Conservation (phyloP, 139 green algal species). For the Edaphochlamys debaryana region DNA sequence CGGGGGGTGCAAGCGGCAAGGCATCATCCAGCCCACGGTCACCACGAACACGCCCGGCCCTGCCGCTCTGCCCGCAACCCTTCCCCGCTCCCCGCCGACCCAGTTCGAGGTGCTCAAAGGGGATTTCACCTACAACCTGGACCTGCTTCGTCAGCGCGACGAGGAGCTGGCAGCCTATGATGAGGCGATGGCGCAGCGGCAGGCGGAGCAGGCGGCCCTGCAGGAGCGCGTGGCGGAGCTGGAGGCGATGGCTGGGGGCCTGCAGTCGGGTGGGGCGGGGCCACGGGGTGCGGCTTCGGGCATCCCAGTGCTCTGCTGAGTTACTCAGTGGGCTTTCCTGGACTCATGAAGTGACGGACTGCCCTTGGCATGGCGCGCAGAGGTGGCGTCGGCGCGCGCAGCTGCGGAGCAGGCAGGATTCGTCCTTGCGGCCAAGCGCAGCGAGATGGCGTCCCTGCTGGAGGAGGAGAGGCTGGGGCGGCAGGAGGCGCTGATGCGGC, state of each 20-base stretch:
- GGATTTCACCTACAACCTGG: conserved; percentile 72
- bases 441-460: conserved; percentile 47
- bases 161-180: conserved; percentile 65
- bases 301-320: too few species aligned
- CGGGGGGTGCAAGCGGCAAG: too few species aligned
- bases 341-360: too few species aligned
- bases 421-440: conserved; percentile 5
- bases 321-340: too few species aligned
- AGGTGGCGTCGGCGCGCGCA: conserved; percentile 31
- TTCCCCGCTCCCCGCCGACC: background rate
- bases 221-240: conserved; percentile 44
- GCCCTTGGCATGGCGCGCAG: too few species aligned
- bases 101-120: conserved; percentile 62
- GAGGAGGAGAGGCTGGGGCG: conserved; percentile 46
- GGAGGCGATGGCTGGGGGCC: conserved; percentile 40
- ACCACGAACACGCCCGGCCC: too few species aligned
- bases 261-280: conserved; percentile 46
- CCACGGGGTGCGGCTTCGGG: too few species aligned
- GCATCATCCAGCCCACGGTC: too few species aligned
- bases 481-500: conserved; percentile 50
- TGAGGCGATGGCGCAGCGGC: conserved; percentile 18
- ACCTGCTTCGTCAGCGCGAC: conserved; percentile 64
- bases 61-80: too few species aligned
- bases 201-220: conserved; percentile 45
- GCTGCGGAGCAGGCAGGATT: conserved; percentile 26